Evolutionary conservation across 768 basidiomycete genomes (phyloP).

Genomic region (Tylopilus felleus): DNA sequence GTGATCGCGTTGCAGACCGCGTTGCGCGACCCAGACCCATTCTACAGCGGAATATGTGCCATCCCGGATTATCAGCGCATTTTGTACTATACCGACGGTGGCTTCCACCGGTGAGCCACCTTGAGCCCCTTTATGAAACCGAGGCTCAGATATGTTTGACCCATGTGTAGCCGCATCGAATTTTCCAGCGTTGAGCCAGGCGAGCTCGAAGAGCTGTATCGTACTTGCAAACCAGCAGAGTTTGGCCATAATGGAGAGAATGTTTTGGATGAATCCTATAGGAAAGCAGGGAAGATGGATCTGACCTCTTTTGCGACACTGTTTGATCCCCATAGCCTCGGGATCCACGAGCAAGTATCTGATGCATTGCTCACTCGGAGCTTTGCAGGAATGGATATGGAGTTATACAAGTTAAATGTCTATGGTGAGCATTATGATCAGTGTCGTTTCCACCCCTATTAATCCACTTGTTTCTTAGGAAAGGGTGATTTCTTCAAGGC

Average conservation of each 20-base stretch:
- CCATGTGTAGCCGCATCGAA: neutral
- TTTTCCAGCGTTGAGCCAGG: neutral
- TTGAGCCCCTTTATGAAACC: no score
- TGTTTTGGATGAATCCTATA: slow-evolving; percentile 15
- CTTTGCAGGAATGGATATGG: slow-evolving; percentile 6
- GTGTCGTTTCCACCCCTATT: neutral
- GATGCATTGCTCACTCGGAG: slow-evolving; percentile 1
- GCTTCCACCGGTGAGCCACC: neutral
- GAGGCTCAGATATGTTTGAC: neutral
- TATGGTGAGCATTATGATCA: slow-evolving; percentile 32
- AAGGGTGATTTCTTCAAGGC: slow-evolving; percentile 9
- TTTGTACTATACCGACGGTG: neutral
- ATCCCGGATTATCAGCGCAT: neutral
- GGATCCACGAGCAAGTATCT: neutral
- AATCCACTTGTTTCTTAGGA: neutral
- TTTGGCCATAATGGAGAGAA: slow-evolving; percentile 4
- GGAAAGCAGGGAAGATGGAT: slow-evolving; percentile 48
- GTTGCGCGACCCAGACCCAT: neutral
- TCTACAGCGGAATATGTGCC: neutral
- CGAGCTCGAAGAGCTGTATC: slow-evolving; percentile 1
- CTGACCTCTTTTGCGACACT: slow-evolving; percentile 28
- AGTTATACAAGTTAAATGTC: slow-evolving; percentile 47
- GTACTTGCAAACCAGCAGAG: slow-evolving; percentile 5
- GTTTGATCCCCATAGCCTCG: neutral
- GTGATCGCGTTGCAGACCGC: neutral